These are phyloP conservation scores for Themeda triandra DNA, from an alignment of 176 grass and related monocot genomes.

Conservation along the genomic window DNA sequence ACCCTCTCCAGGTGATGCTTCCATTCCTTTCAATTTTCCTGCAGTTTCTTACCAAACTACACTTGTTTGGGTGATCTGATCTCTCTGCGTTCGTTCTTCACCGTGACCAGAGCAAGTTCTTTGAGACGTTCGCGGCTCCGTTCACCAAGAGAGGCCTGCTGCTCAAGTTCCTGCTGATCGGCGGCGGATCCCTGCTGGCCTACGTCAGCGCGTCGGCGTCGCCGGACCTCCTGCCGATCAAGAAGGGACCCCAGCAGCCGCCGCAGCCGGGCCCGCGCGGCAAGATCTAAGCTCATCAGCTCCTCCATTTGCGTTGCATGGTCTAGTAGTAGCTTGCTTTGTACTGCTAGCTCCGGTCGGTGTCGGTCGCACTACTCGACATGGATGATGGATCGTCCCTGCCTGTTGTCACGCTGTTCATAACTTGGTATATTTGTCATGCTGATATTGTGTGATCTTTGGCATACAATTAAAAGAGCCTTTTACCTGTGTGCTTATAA, in stretches of 20 bases:
- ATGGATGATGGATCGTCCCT: neutral
- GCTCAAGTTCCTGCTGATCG: conserved; percentile 92
- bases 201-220: conserved; percentile 71
- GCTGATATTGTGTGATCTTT: neutral
- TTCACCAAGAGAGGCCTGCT: conserved; percentile 97
- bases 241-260: conserved; percentile 94
- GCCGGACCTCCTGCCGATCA: conserved; percentile 83
- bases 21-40: neutral
- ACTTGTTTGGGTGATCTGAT: neutral
- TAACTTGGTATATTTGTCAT: neutral
- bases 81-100: neutral
- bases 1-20: conserved; percentile 59
- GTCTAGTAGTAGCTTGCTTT: neutral
- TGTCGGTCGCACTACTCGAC: neutral
- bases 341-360: conserved; percentile 1
- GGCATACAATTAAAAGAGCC: neutral
- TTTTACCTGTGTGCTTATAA: no score
- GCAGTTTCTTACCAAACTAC: neutral
- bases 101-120: conserved; percentile 89
- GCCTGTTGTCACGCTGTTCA: conserved; percentile 29
- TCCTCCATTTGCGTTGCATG: neutral
- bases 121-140: conserved; percentile 85
- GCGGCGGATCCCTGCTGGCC: conserved; percentile 69
- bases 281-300: conserved; percentile 63
- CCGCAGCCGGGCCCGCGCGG: conserved; percentile 64